Base-by-base conservation (phyloP, 345 rosid genomes). In the Chamaenerion angustifolium region DNA sequence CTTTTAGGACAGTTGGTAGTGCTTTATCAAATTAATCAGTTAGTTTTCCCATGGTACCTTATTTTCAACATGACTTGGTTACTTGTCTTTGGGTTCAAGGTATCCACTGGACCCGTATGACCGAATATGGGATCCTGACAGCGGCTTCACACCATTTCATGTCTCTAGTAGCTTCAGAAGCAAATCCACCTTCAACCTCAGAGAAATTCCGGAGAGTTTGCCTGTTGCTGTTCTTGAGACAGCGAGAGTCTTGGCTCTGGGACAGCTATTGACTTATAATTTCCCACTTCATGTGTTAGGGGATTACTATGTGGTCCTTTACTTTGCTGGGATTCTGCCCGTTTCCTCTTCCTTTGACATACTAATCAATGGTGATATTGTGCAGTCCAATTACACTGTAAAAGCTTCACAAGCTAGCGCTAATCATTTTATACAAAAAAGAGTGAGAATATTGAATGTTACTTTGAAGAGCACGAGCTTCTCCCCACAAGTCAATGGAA, bases 81-180 rank as follows among this genome's bases (percentile, higher is more conserved):
- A 12, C 16, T 50, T 17, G 56, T 25, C 40, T 55, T 45, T 51
- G 13, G 35, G 16, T 56, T 65, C 13, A 71, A 88, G 97, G 81
- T 89, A 85, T 47, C 95, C 95, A 46, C 40, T 16, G 59, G 94
- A 89, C 69, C 84, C 76, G 16, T 88, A 59, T 71, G 97, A 89
- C 71, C 79, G 95, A 11, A 70, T 85, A 31, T 89, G 95, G 97
- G 90, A 89, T 63, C 75, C 78, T 5, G 95, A 85, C 63, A 64
- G 66, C 52, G 66, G 72, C 64, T 85, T 72, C 56, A 62, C 65
- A 13, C 90, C 95, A 8, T 68, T 61, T 61, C 94, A 68, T 50
- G 60, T 70, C 43, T 85, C 95, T 12, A 50, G 54, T 0, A 71
- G 63, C 23, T 70, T 85, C 57, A 67, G 57, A 13, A 56, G 23